Conservation (phyloP, 257 asterid genomes). For the Gentiana dahurica region DNA sequence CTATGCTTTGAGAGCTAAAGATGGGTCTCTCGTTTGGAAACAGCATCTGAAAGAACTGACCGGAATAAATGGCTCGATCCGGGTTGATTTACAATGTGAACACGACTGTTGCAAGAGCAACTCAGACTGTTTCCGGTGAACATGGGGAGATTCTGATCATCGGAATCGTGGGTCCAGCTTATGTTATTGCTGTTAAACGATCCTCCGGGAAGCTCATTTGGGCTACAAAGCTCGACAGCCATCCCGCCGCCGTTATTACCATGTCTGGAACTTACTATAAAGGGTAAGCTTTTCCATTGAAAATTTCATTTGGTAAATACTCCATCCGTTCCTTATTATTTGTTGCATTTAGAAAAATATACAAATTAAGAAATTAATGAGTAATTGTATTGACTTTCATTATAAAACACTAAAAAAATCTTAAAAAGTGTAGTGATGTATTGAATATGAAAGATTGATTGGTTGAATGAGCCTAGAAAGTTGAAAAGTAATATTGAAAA, state of each 20-base stretch:
- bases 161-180: conserved; percentile 36
- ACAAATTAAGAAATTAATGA: too few relatives aligned
- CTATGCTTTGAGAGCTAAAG: conserved; percentile 31
- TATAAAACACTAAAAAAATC: too few relatives aligned
- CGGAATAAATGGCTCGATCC: not conserved
- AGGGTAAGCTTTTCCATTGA: conserved; percentile 14
- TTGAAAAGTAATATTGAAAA: too few relatives aligned
- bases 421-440: too few relatives aligned
- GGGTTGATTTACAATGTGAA: conserved; percentile 4
- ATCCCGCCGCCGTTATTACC: too few relatives aligned
- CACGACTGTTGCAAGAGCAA: conserved; percentile 22
- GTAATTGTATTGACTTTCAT: too few relatives aligned
- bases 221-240: conserved; percentile 23
- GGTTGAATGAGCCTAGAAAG: too few relatives aligned
- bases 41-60: conserved; percentile 22
- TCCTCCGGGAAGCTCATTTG: conserved; percentile 32
- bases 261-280: too few relatives aligned
- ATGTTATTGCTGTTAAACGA: conserved; percentile 26
- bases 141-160: conserved; percentile 27
- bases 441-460: too few relatives aligned
- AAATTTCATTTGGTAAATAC: conserved; percentile 43
- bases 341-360: conserved; percentile 1
- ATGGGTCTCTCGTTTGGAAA: conserved; percentile 38
- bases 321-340: too few relatives aligned
- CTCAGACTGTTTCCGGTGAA: conserved; percentile 26